A percentile compares a stretch with the other conserved stretches of the same genome.
Evolutionary conservation across 2,329 filamentous ascomycete species (phyloP).

Genomic region (Tolypocladium album): DNA sequence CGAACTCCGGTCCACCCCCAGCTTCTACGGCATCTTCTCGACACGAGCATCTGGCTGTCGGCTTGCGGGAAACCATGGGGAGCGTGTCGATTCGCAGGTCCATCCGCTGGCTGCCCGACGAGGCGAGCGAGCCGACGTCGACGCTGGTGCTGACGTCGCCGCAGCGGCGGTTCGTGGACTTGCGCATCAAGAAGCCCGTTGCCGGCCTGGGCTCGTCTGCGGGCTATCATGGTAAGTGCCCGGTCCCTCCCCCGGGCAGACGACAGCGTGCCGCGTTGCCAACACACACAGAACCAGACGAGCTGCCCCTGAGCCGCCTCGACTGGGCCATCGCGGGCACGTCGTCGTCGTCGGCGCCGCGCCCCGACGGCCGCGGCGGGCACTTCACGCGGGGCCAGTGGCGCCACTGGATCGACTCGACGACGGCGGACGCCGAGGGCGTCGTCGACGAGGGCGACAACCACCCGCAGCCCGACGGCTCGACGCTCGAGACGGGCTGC

Average conservation of each 20-base stretch:
- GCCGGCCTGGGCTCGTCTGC: constrained; percentile 1
- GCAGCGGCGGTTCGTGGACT: constrained; percentile 46
- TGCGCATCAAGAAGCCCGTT: constrained; percentile 38
- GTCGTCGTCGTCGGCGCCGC: constrained; percentile 24
- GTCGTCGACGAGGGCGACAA: constrained; percentile 47
- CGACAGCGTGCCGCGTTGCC: neutral
- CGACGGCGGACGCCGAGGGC: constrained; percentile 23
- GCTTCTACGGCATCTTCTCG: neutral
- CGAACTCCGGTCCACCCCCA: neutral
- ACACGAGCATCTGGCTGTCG: neutral
- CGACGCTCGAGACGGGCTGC: constrained; percentile 43
- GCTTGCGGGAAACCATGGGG: constrained; percentile 18
- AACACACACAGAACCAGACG: constrained; percentile 2
- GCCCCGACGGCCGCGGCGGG: constrained; percentile 13
- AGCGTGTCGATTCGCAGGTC: constrained; percentile 47
- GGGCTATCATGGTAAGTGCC: neutral
- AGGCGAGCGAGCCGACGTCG: constrained; percentile 47
- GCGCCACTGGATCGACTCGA: constrained; percentile 51
- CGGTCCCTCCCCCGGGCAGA: neutral
- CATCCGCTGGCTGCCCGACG: constrained; percentile 46
- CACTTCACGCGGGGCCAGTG: constrained; percentile 30
- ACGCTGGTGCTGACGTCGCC: constrained; percentile 56
- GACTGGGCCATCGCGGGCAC: constrained; percentile 58
- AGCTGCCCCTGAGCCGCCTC: constrained; percentile 23
- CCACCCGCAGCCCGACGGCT: constrained; percentile 28